These are phyloP conservation scores for Balansia obtecta DNA, from an alignment of 2,329 filamentous ascomycete species.

Conservation along the genomic window DNA sequence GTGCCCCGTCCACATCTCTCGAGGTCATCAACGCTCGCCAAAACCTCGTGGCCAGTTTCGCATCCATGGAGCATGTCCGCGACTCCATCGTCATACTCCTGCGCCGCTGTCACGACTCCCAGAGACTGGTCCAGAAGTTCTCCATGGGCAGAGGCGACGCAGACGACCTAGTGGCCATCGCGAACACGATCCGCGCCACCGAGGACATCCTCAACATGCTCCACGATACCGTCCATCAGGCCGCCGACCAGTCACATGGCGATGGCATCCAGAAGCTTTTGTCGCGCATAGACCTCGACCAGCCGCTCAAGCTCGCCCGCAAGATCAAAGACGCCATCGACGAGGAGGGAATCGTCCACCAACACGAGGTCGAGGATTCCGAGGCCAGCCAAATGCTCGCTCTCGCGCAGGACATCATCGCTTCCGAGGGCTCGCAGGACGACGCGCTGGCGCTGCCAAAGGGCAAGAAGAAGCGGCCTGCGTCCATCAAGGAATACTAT, in stretches of 20 bases:
- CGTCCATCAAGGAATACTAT: conserved; percentile 44
- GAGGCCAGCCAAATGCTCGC: conserved; percentile 58
- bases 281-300: conserved; percentile 50
- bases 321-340: conserved; percentile 73
- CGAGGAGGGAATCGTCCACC: conserved; percentile 75
- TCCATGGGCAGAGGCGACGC: conserved; percentile 82
- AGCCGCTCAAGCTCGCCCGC: conserved; percentile 54
- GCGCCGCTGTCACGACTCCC: conserved; percentile 68
- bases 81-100: conserved; percentile 59
- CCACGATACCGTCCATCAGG: conserved; percentile 10
- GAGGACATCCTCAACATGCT: conserved; percentile 47
- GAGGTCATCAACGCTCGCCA: conserved; percentile 66
- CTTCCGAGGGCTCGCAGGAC: conserved; percentile 51
- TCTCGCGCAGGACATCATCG: conserved; percentile 60
- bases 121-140: conserved; percentile 88
- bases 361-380: conserved; percentile 64
- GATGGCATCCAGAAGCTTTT: conserved; percentile 33
- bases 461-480: conserved; percentile 30
- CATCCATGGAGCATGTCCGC: conserved; percentile 52
- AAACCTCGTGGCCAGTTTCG: conserved; percentile 67
- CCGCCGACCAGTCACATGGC: conserved; percentile 5
- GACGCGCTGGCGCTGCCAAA: conserved; percentile 43
- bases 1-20: conserved; percentile 81
- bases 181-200: conserved; percentile 67
- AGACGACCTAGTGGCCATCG: conserved; percentile 77